Evolutionary conservation across 2,329 filamentous ascomycete species (phyloP).

Genomic region (Hypoxylon sp.): DNA sequence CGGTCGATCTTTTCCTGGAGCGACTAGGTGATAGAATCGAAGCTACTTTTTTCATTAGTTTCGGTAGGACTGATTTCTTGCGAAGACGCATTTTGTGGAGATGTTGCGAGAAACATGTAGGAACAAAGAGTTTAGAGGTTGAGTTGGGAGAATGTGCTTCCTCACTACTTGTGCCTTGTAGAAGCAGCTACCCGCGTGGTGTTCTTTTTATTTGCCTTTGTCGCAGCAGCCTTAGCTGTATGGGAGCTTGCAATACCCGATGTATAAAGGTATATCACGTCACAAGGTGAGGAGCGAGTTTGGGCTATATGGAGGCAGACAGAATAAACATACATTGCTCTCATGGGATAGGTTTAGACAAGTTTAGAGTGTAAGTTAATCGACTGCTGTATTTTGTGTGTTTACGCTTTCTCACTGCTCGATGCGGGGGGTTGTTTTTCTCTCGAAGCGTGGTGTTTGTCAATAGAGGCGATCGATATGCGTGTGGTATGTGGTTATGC

Average conservation of each 20-base stretch:
- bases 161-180: conserved; percentile 7
- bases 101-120: conserved; percentile 24
- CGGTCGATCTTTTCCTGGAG: conserved; percentile 30
- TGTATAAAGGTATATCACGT: background rate
- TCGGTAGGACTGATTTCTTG: conserved; percentile 41
- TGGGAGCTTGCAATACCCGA: conserved; percentile 1
- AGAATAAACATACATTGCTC: conserved; percentile 37
- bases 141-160: conserved; percentile 9
- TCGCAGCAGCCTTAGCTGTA: background rate
- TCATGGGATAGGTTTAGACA: conserved; percentile 25
- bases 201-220: background rate
- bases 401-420: conserved; percentile 28
- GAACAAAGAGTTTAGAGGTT: conserved; percentile 16
- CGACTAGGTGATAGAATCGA: conserved; percentile 42
- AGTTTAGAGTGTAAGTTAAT: conserved; percentile 5
- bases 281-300: conserved; percentile 1
- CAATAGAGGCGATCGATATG: conserved; percentile 6
- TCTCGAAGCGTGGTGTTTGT: conserved; percentile 13
- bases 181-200: conserved; percentile 1
- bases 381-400: conserved; percentile 7
- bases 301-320: background rate
- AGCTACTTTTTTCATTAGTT: conserved; percentile 49
- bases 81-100: conserved; percentile 43
- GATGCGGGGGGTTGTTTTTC: conserved; percentile 15
- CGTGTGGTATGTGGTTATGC: background rate